These are phyloP conservation scores for Nepenthes alata DNA, from an alignment of 179 eudicot species.

Conservation along the genomic window DNA sequence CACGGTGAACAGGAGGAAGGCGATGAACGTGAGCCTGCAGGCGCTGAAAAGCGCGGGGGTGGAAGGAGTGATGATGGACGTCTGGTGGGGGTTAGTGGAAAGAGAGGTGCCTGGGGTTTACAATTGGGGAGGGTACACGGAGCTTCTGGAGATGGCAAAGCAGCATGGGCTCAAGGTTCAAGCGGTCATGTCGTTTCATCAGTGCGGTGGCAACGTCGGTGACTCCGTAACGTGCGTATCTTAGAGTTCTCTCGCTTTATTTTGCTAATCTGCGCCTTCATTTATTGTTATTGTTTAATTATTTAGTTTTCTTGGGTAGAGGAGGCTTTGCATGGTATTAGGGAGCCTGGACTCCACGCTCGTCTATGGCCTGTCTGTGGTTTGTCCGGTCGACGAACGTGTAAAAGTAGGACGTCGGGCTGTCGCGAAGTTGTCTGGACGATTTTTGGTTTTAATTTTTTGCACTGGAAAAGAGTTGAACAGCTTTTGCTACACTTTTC, in stretches of 20 bases:
- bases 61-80: conserved; percentile 96
- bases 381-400: no score
- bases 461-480: no score
- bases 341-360: no score
- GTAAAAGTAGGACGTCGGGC: no score
- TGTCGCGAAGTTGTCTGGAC: no score
- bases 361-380: no score
- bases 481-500: no score
- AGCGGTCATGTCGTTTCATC: conserved; percentile 94
- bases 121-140: conserved; percentile 84
- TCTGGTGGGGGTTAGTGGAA: conserved; percentile 99
- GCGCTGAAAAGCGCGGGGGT: conserved; percentile 94
- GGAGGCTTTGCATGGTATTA: no score
- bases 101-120: conserved; percentile 65
- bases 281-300: neutral
- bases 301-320: no score
- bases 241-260: neutral
- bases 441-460: no score
- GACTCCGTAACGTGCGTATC: conserved; percentile 74
- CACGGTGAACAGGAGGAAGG: conserved; percentile 64
- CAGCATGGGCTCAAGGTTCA: conserved; percentile 78
- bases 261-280: neutral
- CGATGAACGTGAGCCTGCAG: conserved; percentile 78
- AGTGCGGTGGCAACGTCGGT: conserved; percentile 95
- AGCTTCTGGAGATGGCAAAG: conserved; percentile 68